These are phyloP conservation scores for Rhizopogon rudus DNA, from an alignment of 768 basidiomycete species.

Conservation along the genomic window DNA sequence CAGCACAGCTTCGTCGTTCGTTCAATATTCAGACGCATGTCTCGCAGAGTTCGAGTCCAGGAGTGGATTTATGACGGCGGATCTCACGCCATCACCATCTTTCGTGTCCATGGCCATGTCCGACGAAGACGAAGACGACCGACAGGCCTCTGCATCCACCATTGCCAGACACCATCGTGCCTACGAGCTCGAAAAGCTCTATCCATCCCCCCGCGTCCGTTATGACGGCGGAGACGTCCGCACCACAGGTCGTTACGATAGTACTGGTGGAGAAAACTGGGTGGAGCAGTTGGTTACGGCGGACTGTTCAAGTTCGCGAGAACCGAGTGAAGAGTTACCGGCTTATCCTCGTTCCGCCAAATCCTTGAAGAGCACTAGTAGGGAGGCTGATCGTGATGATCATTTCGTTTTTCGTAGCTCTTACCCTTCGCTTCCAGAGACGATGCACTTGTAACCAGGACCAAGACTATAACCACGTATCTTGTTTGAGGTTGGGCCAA, in stretches of 20 bases:
- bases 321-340: slow-evolving; percentile 1
- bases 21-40: not conserved
- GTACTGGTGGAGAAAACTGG: not conserved
- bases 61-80: not conserved
- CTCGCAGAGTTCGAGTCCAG: not conserved
- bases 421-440: not conserved
- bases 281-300: not conserved
- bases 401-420: not conserved
- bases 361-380: not conserved
- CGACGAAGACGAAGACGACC: not conserved
- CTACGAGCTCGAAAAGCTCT: not conserved
- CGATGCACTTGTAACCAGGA: not conserved
- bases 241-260: not conserved
- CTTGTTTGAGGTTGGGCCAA: not conserved
- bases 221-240: no score
- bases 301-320: no score
- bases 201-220: not conserved
- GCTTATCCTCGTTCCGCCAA: slow-evolving; percentile 1
- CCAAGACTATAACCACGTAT: not conserved
- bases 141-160: not conserved
- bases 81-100: not conserved
- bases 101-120: not conserved
- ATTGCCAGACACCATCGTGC: not conserved
- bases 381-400: not conserved
- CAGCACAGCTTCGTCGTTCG: slow-evolving; percentile 1